Base-by-base conservation (phyloP, 331 rosid species). In the Pyrus hybrid region DNA sequence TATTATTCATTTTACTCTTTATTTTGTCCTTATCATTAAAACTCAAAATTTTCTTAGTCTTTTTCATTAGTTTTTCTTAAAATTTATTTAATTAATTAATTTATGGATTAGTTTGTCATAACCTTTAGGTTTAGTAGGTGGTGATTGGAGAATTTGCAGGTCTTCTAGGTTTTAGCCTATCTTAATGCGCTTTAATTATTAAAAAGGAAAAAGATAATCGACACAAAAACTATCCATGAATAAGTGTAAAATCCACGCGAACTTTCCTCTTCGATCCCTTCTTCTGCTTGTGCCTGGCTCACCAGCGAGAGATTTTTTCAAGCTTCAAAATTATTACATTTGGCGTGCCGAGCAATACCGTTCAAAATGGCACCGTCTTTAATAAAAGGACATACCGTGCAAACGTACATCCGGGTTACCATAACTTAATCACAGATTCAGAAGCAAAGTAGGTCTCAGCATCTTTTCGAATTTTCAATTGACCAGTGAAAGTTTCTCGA, bases 401-500 rank as follows among this genome's bases (percentile, higher is more conserved):
- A 47, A 47, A 47, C 54, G 5, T 47, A 47, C 20, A 47, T 14
- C 54, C 20, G 20, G 18, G 54, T 14, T 47, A 0, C 20, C 53
- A 14, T 14, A 47, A 47, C 54, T 47, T 47, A 47, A 47, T 47
- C 6, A 17, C 29, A 71, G 9, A 75, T 69, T 72, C 56, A 64
- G 60, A 69, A 80, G 30, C 35, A 21, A 14, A 81, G 79, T 18
- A 68, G 63, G 56, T 85, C 77, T 78, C 87, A 80, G 72, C 80
- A 85, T 80, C 82, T 95, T 79, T 87, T 84, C 2, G 95, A 14
- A 74, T 95, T 95, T 68, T 91, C 83, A 83, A 84, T 87, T 95
- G 67, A 92, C 76, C 53, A 92, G 93, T 8, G 99, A 77, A 25
- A 95, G 90, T 77, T 90, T 90, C 83, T 89, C 93, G 1, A 95